Evolutionary conservation across 177 flowering plant genomes (phyloP), one percentile per base, ranked within the genome.

Genomic region (Vitis hybrid): DNA sequence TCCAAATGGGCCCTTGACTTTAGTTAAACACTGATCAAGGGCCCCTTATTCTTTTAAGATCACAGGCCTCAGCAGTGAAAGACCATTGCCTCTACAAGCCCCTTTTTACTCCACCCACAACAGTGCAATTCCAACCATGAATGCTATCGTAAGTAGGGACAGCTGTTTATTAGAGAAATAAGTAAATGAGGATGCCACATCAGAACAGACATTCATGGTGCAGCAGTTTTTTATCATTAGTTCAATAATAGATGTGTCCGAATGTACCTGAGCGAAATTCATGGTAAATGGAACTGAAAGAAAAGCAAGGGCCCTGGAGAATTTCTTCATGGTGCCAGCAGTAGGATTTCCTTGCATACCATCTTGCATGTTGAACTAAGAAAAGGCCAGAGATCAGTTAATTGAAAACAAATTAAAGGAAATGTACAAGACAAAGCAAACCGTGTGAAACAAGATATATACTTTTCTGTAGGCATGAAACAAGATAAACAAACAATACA

Each of bases 331-430:
- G 67, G 84, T 85, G 21, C 82, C 81, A 72, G 87, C 94, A 61
- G 76, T 73, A 69, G 97, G 91, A 81, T 95, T 95, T 59, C 97
- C 98, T 84, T 95, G 98, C 88, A 95, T 60, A 45, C 99, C 97
- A 79, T 95, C 94, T 85, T 95, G 91, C 80, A 79, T 77, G 72
- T 88, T 86, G 66, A 74, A 77, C 95, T 90, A 81, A 32, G 13
- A n/a, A 72, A 64, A 64, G 55, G 8, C 62, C 6, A 10, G n/a
- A 55, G 14, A 75, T 59, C 62, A 81, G 65, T 18, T 45, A 66
- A 56, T 19, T 26, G 14, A 58, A 56, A 56, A 6, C 17, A 3
- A 11, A 15, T 19, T 59, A 12, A 45, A 45, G 14, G 13, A 59
- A 12, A 23, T 11, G 11, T 17, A 14, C 15, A 49, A 49, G 17